Evolutionary conservation across 1,139 yeast genomes (phyloP), one percentile per base, ranked within the genome.

Genomic region (Suhomyces choctaworum): DNA sequence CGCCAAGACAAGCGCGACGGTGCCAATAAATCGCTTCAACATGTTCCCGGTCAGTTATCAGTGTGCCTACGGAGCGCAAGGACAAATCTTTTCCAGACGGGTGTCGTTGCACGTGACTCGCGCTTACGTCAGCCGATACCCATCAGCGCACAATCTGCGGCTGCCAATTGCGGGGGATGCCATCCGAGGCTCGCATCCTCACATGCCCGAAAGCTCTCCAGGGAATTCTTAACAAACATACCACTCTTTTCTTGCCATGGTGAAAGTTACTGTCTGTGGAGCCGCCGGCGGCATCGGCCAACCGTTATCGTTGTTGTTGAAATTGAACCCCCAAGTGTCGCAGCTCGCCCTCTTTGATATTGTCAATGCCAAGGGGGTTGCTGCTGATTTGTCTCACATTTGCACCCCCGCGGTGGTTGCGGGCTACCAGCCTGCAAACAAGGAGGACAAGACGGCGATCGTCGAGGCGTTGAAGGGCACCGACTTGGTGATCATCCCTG

Each of bases 231-330:
- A 10, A 19, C 25, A 14, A n/a, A 7, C 14, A 11, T 9, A 12
- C 4, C 23, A 3, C 16, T 15, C n/a, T 12, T 27, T 24, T 21
- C 21, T 15, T 22, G 10, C 12, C 31, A 76, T 72, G 78, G 78
- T 79, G 37, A 81, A 81, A 66, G 88, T 80, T 41, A 75, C 88
- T 37, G 84, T 82, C 44, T 70, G 83, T 48, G 89, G 90, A 45
- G 89, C 89, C 30, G 84, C 88, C 32, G 89, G 90, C 45, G 90
- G 90, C 46, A 82, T 82, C 52, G 90, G 90, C 31, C 89, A 82
- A 58, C 88, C 89, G 25, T 67, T 82, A 31, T 82, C 89, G 2
- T 64, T 82, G 37, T 65, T 82, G 42, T 65, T 82, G 46, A 81
- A 82, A 54, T 62, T 80, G 37, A 76, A 78, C 49, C 72, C 76